Base-by-base conservation (phyloP, 768 basidiomycete genomes). In the Suillus plorans region DNA sequence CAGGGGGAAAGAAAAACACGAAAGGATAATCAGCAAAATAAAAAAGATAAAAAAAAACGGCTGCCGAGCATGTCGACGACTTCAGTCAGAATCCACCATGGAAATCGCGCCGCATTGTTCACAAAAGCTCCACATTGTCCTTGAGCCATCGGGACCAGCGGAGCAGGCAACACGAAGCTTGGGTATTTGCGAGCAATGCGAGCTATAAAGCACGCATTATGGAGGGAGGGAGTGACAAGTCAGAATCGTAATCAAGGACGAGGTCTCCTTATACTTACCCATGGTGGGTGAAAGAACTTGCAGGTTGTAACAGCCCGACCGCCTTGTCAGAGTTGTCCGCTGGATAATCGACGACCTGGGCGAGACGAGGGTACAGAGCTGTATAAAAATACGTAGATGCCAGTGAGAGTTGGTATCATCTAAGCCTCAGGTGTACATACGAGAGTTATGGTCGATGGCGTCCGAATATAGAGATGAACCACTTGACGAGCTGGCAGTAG, bases 101-200 rank as follows among this genome's bases (percentile, higher is more conserved):
- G 91, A 91, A 76, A 94, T 92, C 64, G 92, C 89, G 76, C 92
- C 92, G 75, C 92, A 94, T 80, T 92, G 84, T 82, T 92, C 91
- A 76, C 92, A 94, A 74, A 90, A 89, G 71, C 87, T 89, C 92
- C 92, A 94, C 90, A 94, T 92, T 20, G 90, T 88, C 64, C 76
- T 74, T 73, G 85, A 85, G 66, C 91, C 91, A 67, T 86, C 86
- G 66, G 82, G 77, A 62, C 89, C 86, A 22, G 90, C 76, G 41
- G 90, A 86, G 70, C 91, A 92, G 41, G 92, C 90, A 64, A 94
- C 82, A 68, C 90, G 88, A 69, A 94, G 84, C 76, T 92, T 92
- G 18, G 92, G 92, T 65, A 94, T 92, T 77, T 92, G 90, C 31
- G 86, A 86, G 70, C 92, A 94, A 60, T 82, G 81, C 62, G 86